phyloP scores from a whole-genome alignment of 2,329 filamentous ascomycete genomes.

The Colletotrichum sp. region DNA sequence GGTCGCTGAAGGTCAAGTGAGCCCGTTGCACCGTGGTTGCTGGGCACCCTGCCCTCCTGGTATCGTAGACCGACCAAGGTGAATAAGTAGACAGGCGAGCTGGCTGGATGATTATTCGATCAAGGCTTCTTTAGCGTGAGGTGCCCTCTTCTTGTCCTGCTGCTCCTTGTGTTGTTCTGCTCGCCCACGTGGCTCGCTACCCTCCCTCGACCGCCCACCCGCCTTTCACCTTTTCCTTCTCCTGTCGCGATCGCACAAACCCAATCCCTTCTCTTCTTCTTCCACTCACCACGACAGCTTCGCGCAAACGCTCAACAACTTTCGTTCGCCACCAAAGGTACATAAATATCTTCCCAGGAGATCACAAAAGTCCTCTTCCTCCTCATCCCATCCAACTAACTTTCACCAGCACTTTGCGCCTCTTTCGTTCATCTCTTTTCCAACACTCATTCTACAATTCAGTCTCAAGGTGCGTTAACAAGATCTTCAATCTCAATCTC shows the following conservation, averaged over 20 bases:
- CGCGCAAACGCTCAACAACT: neutral
- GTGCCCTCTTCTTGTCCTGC: neutral
- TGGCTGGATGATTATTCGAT: neutral
- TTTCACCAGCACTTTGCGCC: neutral
- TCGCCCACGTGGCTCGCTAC: neutral
- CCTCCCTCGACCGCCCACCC: neutral
- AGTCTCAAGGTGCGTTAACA: neutral
- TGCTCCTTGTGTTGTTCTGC: neutral
- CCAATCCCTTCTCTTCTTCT: neutral
- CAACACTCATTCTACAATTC: neutral
- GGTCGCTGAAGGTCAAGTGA: neutral
- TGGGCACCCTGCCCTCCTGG: neutral
- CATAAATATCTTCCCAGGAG: neutral
- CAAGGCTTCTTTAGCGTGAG: neutral
- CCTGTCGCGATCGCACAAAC: neutral
- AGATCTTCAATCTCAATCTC: neutral
- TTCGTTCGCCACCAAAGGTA: conserved; percentile 2
- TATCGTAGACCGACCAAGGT: neutral
- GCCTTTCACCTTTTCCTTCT: neutral
- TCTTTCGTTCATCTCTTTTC: neutral
- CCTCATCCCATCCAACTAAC: neutral
- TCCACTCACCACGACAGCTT: neutral
- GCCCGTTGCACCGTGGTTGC: neutral
- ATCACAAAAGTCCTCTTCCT: neutral
- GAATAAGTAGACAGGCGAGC: neutral